Base-by-base conservation (phyloP, 2,329 filamentous ascomycete species). In the Scedosporium apiospermum region DNA sequence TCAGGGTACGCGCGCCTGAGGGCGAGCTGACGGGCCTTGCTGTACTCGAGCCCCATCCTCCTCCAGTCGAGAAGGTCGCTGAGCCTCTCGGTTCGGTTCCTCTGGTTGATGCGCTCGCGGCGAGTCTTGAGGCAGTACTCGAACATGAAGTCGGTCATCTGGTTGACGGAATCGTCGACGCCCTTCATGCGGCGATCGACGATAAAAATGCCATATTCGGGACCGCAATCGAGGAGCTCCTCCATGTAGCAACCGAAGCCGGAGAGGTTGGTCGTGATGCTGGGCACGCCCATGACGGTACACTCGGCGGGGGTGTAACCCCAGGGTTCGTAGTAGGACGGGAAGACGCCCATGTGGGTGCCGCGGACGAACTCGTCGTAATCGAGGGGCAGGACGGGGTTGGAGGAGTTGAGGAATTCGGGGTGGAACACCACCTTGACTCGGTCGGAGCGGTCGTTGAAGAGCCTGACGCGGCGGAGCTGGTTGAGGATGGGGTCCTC, bases 241-340 rank as follows among this genome's bases (percentile, higher is more conserved):
- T 99, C 95, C 95, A 99, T 99, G 76, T 99, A 98, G 77, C 95
- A 98, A 59, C 95, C 95, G 71, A 99, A 99, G 18, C 95, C 95
- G 6, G 95, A 98, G 55, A 99, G 80, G 76, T 99, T 99, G 30
- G 95, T 98, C 10, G 95, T 98, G 76, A 99, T 97, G 75, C 91
- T 96, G 55, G 95, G 95, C 49, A 99, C 93, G 69, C 95, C 95
- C 95, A 98, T 98, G 66, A 98, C 95, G 0, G 95, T 98, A 76
- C 95, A 99, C 76, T 98, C 95, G 61, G 95, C 95, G 0, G 93
- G 95, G 1, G 95, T 99, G 77, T 99, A 99, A 57, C 95, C 95
- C 95, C 95, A 99, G 7, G 95, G 95, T 78, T 99, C 95, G 75
- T 99, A 99, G 83, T 98, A 98, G 3, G 95, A 98, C 26, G 93